Evolutionary conservation across 805 yeast species (phyloP).

Genomic region (Myxozyma udenii): DNA sequence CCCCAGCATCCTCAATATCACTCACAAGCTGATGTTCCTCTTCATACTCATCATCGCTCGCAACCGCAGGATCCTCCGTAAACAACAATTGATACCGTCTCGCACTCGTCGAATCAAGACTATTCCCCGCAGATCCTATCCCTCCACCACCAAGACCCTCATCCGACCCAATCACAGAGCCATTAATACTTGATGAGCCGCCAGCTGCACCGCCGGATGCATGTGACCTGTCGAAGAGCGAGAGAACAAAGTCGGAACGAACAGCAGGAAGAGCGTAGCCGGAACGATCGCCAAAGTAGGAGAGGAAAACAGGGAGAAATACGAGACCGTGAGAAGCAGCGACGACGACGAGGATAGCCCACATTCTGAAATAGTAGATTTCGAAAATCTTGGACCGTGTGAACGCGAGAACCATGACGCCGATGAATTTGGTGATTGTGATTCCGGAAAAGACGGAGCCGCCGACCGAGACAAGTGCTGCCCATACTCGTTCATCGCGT

Average conservation of each 20-base stretch:
- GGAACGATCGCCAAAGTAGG: conserved; percentile 56
- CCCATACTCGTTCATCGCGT: conserved; percentile 43
- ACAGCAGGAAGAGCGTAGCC: conserved; percentile 46
- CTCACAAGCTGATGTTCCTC: too few relatives aligned
- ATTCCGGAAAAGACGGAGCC: conserved; percentile 89
- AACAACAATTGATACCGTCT: not conserved
- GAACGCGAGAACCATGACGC: conserved; percentile 81
- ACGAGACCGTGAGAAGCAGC: conserved; percentile 78
- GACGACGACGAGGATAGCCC: conserved; percentile 73
- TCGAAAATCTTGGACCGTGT: conserved; percentile 86
- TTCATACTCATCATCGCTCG: not conserved
- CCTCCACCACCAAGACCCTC: not conserved
- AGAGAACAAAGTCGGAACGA: conserved; percentile 7
- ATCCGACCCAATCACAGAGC: not conserved
- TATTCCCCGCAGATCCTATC: too few relatives aligned
- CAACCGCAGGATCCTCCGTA: not conserved
- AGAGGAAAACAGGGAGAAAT: conserved; percentile 71
- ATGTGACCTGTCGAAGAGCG: not conserved
- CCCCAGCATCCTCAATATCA: too few relatives aligned
- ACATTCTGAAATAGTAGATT: conserved; percentile 90
- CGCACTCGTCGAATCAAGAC: not conserved
- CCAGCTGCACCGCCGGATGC: not conserved
- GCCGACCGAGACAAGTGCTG: conserved; percentile 76
- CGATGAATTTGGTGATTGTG: conserved; percentile 82
- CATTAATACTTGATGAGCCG: not conserved